Percentiles rank a stretch among this genome's conserved stretches.
Evolutionary conservation across 1,284 basidiomycete genomes (phyloP).

Genomic region (Tremellales sp.): DNA sequence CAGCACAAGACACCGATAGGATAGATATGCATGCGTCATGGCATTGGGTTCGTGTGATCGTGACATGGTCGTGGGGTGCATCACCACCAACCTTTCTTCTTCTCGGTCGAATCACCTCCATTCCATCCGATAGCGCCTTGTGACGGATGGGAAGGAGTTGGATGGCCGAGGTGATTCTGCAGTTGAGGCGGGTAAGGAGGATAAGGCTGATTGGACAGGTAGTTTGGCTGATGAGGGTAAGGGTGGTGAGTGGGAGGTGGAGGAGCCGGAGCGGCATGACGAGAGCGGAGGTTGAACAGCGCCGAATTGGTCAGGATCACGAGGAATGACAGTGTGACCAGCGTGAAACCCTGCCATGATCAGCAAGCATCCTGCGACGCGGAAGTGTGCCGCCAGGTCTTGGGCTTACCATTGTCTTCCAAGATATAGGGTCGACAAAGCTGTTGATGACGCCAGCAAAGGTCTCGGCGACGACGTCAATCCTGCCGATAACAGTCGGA

Average conservation of each 20-base stretch:
- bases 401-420: conserved; percentile 80
- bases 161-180: background rate
- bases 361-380: background rate
- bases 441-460: conserved; percentile 94
- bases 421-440: conserved; percentile 94
- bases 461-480: conserved; percentile 85
- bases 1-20: no score
- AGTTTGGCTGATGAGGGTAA: conserved; percentile 1
- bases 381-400: background rate
- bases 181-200: background rate
- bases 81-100: conserved; percentile 1
- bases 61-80: no score
- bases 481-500: conserved; percentile 80
- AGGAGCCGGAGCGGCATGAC: conserved; percentile 11
- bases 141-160: background rate
- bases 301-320: conserved; percentile 79
- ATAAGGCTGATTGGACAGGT: background rate
- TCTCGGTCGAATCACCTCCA: background rate
- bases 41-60: no score
- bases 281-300: conserved; percentile 53
- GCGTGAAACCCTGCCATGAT: conserved; percentile 62
- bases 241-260: conserved; percentile 9
- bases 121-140: background rate
- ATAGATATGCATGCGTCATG: no score
- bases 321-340: conserved; percentile 72